These are phyloP conservation scores for Daedaleopsis sinensis DNA, from an alignment of 768 basidiomycete genomes.

Conservation along the genomic window DNA sequence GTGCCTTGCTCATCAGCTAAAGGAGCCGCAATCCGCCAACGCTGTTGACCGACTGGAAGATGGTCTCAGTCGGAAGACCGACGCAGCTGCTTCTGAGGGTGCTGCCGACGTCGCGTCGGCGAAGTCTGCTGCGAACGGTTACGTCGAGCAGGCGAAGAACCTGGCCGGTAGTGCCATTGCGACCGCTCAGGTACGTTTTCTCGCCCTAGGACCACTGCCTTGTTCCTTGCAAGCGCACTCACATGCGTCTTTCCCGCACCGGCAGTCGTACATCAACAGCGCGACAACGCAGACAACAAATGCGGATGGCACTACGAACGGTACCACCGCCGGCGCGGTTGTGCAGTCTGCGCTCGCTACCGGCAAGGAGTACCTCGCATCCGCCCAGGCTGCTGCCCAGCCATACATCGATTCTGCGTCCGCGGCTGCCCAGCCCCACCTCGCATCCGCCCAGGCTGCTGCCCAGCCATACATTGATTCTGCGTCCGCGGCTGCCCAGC, in stretches of 20 bases:
- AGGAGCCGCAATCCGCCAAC: slow-evolving; percentile 22
- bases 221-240: background rate
- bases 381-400: slow-evolving; percentile 31
- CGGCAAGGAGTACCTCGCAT: slow-evolving; percentile 38
- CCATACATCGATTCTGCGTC: slow-evolving; percentile 35
- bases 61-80: slow-evolving; percentile 40
- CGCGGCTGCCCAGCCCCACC: slow-evolving; percentile 29
- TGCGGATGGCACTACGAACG: slow-evolving; percentile 24
- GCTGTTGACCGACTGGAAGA: slow-evolving; percentile 35
- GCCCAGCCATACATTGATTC: slow-evolving; percentile 37
- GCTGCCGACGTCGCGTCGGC: slow-evolving; percentile 50
- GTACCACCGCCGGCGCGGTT: slow-evolving; percentile 33
- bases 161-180: slow-evolving; percentile 46
- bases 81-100: slow-evolving; percentile 60
- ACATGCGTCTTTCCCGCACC: background rate
- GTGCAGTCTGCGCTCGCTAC: slow-evolving; percentile 34
- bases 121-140: slow-evolving; percentile 48
- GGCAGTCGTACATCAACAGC: slow-evolving; percentile 18
- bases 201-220: background rate
- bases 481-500: slow-evolving; percentile 24
- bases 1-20: slow-evolving; percentile 13
- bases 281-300: background rate
- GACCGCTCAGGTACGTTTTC: slow-evolving; percentile 45
- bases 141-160: slow-evolving; percentile 58
- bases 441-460: slow-evolving; percentile 31